Conservation (phyloP, 805 yeast species). For the Blastobotrys terrestris region DNA sequence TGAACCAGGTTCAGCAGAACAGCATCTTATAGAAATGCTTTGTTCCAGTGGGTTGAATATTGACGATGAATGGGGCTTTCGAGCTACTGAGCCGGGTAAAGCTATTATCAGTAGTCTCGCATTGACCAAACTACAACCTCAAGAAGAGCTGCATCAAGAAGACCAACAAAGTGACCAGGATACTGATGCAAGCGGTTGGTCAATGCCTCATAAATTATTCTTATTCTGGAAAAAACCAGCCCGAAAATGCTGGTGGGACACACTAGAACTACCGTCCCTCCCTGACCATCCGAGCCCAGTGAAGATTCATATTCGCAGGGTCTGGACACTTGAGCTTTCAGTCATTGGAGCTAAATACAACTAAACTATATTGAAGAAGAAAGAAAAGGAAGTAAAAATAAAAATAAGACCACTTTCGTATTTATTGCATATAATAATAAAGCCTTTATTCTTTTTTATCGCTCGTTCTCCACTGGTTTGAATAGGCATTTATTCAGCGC, state of each 20-base stretch:
- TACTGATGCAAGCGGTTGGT: slow-evolving; percentile 12
- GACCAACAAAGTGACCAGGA: slow-evolving; percentile 3
- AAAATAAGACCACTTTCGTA: not conserved
- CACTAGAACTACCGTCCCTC: slow-evolving; percentile 31
- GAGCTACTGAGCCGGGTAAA: slow-evolving; percentile 81
- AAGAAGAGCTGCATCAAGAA: not conserved
- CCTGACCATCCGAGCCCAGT: slow-evolving; percentile 37
- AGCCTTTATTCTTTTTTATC: too few relatives aligned
- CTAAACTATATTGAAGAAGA: not conserved
- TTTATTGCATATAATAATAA: not conserved
- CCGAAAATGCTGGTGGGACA: slow-evolving; percentile 96
- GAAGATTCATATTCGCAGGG: slow-evolving; percentile 81
- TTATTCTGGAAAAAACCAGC: slow-evolving; percentile 98
- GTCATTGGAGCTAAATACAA: slow-evolving; percentile 61
- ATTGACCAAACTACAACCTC: slow-evolving; percentile 43
- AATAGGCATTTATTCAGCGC: too few relatives aligned
- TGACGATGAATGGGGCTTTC: slow-evolving; percentile 75
- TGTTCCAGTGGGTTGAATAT: slow-evolving; percentile 77
- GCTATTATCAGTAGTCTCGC: slow-evolving; percentile 83
- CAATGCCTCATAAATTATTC: slow-evolving; percentile 54
- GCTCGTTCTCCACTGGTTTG: too few relatives aligned
- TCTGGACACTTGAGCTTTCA: slow-evolving; percentile 92
- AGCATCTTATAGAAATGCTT: slow-evolving; percentile 89
- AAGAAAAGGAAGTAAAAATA: not conserved
- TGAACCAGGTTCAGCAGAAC: slow-evolving; percentile 75